Evolutionary conservation across 2,329 filamentous ascomycete species (phyloP), one percentile per base, ranked within the genome.

Genomic region (Pseudogymnoascus sp.): DNA sequence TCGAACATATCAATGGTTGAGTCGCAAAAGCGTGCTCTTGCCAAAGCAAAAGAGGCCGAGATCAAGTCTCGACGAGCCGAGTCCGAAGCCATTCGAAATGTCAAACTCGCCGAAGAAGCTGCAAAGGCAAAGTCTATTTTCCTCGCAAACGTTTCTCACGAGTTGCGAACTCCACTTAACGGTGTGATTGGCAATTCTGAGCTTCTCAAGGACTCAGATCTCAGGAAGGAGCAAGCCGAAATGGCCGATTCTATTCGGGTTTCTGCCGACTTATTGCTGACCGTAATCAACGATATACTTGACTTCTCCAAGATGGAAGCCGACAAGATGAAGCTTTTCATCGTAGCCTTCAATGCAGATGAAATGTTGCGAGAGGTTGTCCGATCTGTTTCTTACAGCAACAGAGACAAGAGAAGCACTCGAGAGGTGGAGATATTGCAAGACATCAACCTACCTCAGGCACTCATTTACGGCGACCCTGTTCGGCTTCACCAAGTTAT

Each of bases 291-390:
- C 71, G 93, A 97, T 71, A 96, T 97, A 60, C 79, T 97, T 4
- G 93, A 97, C 74, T 95, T 96, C 72, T 96, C 92, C 29, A 95
- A 96, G 74, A 91, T 94, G 77, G 91, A 96, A 72, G 90, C 89
- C 2, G 90, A 92, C 68, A 88, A 91, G 72, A 87, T 96, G 78
- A 91, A 94, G 72, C 82, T 92, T 1, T 90, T 90, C 71, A 81
- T 87, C 63, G 86, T 86, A 61, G 83, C 84, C 6, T 87, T 87
- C 74, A 87, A 86, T 66, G 83, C 85, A 0, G 80, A 82, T 64
- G 83, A 85, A 69, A 84, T 85, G 80, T 68, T 88, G 37, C 80
- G 82, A 3, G 85, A 87, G 69, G 84, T 87, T 9, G 83, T 88
- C 13, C 78, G 85, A 29, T 86, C 86, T 2, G 83, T 82, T 4